Base-by-base conservation (phyloP, 371 early-diverging fungal genomes). In the Mycotypha africana region DNA sequence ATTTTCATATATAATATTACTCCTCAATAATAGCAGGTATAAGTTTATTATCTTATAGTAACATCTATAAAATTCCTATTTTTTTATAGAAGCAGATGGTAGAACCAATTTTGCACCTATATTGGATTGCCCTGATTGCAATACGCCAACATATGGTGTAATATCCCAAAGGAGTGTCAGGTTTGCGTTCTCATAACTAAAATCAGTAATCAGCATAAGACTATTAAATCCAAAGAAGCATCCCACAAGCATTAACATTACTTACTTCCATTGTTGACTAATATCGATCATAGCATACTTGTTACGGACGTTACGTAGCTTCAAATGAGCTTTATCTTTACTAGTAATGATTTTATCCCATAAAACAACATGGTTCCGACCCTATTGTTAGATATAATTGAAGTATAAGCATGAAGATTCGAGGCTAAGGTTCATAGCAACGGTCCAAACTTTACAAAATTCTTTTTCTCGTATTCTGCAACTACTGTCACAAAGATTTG, bases 301-400 rank as follows among this genome's bases (percentile, higher is more conserved):
- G 73, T 86, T 86, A 38, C 66, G 65, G n/a, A 82, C 53, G 33
- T 77, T 72, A 17, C 65, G 68, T 40, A 88, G 55, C 22, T 64
- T 65, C 26, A 91, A 51, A 33, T 76, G 60, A 0, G 88, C 89
- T 19, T 85, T 77, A 7, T 86, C 79, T 54, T 81, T 81, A 51
- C 60, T 66, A 20, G 65, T 66, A 47, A 97, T 87, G 45, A 95
- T 90, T 28, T 81, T 72, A 66, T 97, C 98, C 96, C 96, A 97
- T 37, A 97, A 51, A 4, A 92, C 88, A 35, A 92, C 81, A 45
- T 90, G 78, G 56, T 95, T 97, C 32, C 76, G 51, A 40, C 55
- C 54, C 73, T 72, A 45, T n/a, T n/a, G n/a, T n/a, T n/a, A n/a
- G n/a, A n/a, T n/a, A n/a, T n/a, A n/a, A n/a, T n/a, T n/a, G n/a